Evolutionary conservation across 192 early-diverging fungal species (phyloP).

Genomic region (Coemansia sp.): DNA sequence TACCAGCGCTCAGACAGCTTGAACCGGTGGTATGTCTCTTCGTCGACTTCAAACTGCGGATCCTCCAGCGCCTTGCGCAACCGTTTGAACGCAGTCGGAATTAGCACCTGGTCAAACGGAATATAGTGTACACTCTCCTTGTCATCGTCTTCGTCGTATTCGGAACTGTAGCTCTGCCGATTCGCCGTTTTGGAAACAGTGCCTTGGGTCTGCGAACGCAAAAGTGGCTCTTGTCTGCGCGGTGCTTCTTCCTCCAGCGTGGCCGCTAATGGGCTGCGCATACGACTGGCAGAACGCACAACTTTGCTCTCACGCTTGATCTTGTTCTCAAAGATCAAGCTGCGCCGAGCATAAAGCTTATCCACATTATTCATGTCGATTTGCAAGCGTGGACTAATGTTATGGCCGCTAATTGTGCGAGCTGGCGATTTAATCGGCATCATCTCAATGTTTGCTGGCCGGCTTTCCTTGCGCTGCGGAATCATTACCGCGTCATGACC

Average conservation of each 20-base stretch:
- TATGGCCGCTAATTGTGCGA: constrained; percentile 34
- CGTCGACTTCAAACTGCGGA: constrained; percentile 42
- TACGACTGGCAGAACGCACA: neutral
- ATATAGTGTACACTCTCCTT: constrained; percentile 34
- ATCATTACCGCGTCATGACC: neutral
- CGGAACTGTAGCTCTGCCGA: constrained; percentile 8
- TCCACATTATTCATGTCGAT: constrained; percentile 54
- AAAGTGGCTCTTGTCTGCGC: neutral
- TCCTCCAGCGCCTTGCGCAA: constrained; percentile 42
- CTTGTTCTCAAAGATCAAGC: constrained; percentile 47
- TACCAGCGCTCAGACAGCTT: constrained; percentile 55
- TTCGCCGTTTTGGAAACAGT: neutral
- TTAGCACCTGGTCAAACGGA: constrained; percentile 53
- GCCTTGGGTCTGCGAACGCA: neutral
- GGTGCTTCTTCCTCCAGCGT: neutral
- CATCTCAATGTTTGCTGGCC: constrained; percentile 1
- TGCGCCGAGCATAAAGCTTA: constrained; percentile 36
- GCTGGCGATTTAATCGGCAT: constrained; percentile 7
- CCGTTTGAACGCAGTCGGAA: constrained; percentile 54
- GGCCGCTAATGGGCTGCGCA: constrained; percentile 1
- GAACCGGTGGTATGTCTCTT: constrained; percentile 48
- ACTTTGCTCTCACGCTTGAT: constrained; percentile 25
- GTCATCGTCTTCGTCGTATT: constrained; percentile 11
- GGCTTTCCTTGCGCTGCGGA: neutral
- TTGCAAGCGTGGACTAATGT: constrained; percentile 32